Evolutionary conservation across 768 basidiomycete species (phyloP).

Genomic region (Infundibulicybe gibba): DNA sequence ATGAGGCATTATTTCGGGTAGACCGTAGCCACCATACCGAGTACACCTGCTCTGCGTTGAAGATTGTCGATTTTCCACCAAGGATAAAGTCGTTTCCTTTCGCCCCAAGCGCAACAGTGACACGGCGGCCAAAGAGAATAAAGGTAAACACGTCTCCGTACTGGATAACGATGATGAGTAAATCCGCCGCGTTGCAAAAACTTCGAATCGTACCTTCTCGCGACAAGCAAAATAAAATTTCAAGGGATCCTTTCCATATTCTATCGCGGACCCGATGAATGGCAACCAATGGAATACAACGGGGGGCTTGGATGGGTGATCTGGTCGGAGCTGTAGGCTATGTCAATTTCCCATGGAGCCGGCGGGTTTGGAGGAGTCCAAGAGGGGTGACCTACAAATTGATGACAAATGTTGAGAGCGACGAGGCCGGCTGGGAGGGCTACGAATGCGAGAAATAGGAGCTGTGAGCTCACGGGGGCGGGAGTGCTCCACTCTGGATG

Average conservation of each 20-base stretch:
- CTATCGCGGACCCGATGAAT: slow-evolving; percentile 81
- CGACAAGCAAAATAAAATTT: slow-evolving; percentile 79
- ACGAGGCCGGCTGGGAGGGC: no score
- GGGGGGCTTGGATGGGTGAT: slow-evolving; percentile 73
- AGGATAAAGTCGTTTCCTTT: slow-evolving; percentile 93
- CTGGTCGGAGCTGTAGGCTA: slow-evolving; percentile 54
- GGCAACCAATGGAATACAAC: slow-evolving; percentile 93
- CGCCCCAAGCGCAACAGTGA: slow-evolving; percentile 90
- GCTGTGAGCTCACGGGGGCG: no score
- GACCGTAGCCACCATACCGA: slow-evolving; percentile 45
- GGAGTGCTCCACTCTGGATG: no score
- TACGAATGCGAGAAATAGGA: no score
- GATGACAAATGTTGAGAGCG: no score
- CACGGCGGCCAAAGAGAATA: slow-evolving; percentile 80
- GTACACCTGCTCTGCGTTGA: slow-evolving; percentile 97
- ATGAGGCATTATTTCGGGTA: not conserved
- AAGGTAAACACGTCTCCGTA: slow-evolving; percentile 98
- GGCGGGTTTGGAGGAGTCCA: no score
- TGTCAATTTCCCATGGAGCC: no score
- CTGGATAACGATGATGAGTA: slow-evolving; percentile 35
- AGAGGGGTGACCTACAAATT: no score
- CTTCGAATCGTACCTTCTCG: slow-evolving; percentile 48
- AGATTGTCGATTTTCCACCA: slow-evolving; percentile 86
- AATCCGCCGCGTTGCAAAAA: no score
- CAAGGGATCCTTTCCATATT: slow-evolving; percentile 91